Base-by-base conservation (phyloP, 2,329 filamentous ascomycete genomes). In the Neopestalotiopsis sp. region DNA sequence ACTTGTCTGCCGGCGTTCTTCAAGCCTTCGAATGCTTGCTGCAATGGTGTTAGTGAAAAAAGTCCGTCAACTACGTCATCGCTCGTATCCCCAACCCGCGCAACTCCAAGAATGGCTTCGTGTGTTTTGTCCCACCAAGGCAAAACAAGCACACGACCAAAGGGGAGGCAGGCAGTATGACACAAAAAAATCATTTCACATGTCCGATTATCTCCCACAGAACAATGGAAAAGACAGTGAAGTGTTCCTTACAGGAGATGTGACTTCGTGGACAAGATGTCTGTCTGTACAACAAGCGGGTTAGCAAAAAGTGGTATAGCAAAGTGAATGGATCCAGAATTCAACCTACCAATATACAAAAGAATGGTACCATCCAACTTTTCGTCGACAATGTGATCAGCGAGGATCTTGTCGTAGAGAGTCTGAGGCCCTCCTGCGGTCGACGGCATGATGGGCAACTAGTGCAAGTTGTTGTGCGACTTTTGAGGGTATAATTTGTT, bases 261-360 rank as follows among this genome's bases (percentile, higher is more conserved):
- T 99, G 80, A 99, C 96, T 86, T 99, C 96, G 81, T 99, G 96
- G 71, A 98, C 95, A 71, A 99, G 88, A 86, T 99, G 96, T 81
- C 96, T 90, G 84, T 97, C 94, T 95, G 76, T 68, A 60, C 72
- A 24, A 61, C 57, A 60, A 49, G 65, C 30, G 66, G 75, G 66
- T 59, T 20, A 28, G 14, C 13, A 45, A 74, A 63, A 24, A 17
- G 45, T 20, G 14, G 20, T 12, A 17, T 12, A 0, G 24, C 14
- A 60, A 49, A 65, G 28, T 14, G 30, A 14, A 7, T n/a, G 32
- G 13, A 12, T 52, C 0, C 28, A 20, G 24, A 13, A n/a, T 42
- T 34, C 59, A 32, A 80, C 89, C 74, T 85, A 94, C 94, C 94
- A 79, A 98, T 98, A 81, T 98, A 98, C 69, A 98, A 87, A 73